A percentile compares a stretch with the other conserved stretches of the same genome.
Conservation (phyloP, 192 early-diverging fungal genomes). For the Chytriomyces sp. region DNA sequence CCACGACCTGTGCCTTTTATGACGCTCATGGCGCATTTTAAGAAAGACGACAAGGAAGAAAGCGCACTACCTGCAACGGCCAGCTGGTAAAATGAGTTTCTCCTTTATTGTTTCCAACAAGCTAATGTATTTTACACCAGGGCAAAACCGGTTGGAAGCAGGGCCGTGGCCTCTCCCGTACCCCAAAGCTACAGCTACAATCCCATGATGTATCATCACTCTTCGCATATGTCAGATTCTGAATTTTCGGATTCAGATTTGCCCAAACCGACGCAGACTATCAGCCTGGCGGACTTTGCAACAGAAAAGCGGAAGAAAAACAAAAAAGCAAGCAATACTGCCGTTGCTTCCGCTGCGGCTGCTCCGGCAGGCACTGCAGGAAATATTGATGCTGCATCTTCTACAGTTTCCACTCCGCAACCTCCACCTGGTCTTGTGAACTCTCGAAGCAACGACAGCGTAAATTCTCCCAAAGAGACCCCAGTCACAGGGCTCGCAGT, state of each 20-base stretch:
- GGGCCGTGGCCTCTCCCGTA: constrained; percentile 16
- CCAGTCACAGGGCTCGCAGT: not conserved
- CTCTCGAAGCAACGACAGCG: not conserved
- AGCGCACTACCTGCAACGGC: constrained; percentile 56
- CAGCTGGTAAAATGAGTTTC: constrained; percentile 44
- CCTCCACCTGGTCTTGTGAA: constrained; percentile 20
- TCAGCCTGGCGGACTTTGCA: constrained; percentile 2
- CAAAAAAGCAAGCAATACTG: constrained; percentile 29
- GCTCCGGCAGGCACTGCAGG: not conserved
- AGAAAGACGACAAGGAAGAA: constrained; percentile 48
- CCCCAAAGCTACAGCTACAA: not conserved
- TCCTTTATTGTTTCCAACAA: not conserved
- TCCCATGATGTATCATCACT: not conserved
- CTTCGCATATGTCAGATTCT: constrained; percentile 24
- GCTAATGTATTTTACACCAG: constrained; percentile 14
- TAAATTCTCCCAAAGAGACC: not conserved
- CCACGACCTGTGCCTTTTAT: constrained; percentile 51
- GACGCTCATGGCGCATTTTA: constrained; percentile 34
- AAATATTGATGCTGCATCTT: not conserved
- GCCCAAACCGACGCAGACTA: not conserved
- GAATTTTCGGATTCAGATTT: constrained; percentile 40
- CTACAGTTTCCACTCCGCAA: not conserved
- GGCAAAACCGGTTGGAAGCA: constrained; percentile 52
- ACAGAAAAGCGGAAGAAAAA: constrained; percentile 17
- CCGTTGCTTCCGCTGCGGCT: constrained; percentile 8